Evolutionary conservation across 225 moss, liverwort and hornwort species (phyloP), one percentile per base, ranked within the genome.

Genomic region (Pseudoscleropodium purum): DNA sequence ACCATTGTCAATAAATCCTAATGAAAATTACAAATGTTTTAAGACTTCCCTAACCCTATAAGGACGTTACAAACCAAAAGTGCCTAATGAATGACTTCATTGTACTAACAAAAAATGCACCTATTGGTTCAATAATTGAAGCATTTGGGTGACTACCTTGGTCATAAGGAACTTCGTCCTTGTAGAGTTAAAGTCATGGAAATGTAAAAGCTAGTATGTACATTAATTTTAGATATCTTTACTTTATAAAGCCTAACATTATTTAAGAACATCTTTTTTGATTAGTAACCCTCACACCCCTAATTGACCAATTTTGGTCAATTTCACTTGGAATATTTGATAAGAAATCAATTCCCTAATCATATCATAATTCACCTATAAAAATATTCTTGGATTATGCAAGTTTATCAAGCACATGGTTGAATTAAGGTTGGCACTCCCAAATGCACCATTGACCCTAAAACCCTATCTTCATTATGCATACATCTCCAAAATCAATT

Each of bases 401-500:
- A 39, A 69, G 21, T 69, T 69, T 39, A 0, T 69, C 13, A 39
- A 69, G 69, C 5, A 69, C 7, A 23, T n/a, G 7, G 13, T 0
- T 69, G 0, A 24, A 4, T 23, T n/a, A n/a, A n/a, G 13, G n/a
- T 23, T 4, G 37, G 4, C 1, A 13, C 21, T 4, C 2, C 0
- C 0, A n/a, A n/a, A n/a, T 69, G 12, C 1, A 1, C 11, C 6
- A 20, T 5, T 20, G 5, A 36, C 1, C 36, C 20, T 10, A 36
- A 36, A 67, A 0, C 11, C 6, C 37, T 11, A 37, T 66, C 66
- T 66, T 18, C 6, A 66, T 5, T 18, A 0, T 18, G 3, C 34
- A 0, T 36, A 36, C 37, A 37, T n/a, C n/a, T 69, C 69, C 7
- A 13, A n/a, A 37, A 68, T 21, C 68, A 68, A 68, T 67, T 21